phyloP scores from a whole-genome alignment of 139 green algal species.

The Picochlorum sp. region DNA sequence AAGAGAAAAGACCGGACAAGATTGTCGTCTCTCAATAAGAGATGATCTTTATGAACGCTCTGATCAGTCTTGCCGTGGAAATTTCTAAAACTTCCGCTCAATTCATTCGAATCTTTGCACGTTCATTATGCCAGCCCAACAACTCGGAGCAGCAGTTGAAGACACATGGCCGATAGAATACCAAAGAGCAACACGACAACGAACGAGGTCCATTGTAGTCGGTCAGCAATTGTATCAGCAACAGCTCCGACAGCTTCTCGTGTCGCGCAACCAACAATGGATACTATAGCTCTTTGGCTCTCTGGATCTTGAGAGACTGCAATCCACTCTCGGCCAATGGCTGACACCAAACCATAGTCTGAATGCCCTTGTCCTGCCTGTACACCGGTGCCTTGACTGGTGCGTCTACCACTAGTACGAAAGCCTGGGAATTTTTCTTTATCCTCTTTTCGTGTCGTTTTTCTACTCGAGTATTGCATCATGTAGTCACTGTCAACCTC shows the following conservation, averaged over 20 bases:
- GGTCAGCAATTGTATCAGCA: neutral
- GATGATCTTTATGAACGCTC: too few species aligned
- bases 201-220: neutral
- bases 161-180: neutral
- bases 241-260: neutral
- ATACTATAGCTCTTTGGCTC: slow-evolving; percentile 6
- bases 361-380: neutral
- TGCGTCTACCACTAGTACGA: too few species aligned
- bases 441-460: too few species aligned
- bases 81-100: too few species aligned
- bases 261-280: slow-evolving; percentile 2
- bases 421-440: too few species aligned
- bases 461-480: neutral
- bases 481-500: slow-evolving; percentile 16
- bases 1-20: too few species aligned
- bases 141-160: neutral
- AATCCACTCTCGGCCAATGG: slow-evolving; percentile 10
- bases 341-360: neutral
- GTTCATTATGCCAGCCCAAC: neutral
- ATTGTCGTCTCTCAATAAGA: too few species aligned
- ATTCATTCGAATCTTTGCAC: too few species aligned
- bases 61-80: too few species aligned
- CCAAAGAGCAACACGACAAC: neutral
- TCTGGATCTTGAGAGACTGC: slow-evolving; percentile 16
- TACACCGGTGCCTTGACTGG: too few species aligned